Percentiles rank a stretch among this genome's conserved stretches.
Conservation (phyloP, 768 basidiomycete species). For the Lanmaoa rubissima region DNA sequence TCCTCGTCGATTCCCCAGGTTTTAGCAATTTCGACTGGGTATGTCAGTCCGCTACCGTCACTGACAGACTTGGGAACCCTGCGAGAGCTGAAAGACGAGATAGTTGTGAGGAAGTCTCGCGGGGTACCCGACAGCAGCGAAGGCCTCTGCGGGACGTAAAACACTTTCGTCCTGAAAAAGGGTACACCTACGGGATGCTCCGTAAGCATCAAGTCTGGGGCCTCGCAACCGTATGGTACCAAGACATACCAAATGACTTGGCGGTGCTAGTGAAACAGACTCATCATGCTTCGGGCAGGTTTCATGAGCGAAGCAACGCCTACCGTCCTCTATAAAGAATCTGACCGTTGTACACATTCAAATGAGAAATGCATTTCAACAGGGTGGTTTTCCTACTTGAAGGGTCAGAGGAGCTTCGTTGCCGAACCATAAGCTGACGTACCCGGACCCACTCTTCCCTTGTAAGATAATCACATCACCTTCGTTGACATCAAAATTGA, state of each 20-base stretch:
- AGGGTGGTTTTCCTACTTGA: constrained; percentile 61
- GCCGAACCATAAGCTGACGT: constrained; percentile 7
- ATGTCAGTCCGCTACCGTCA: constrained; percentile 26
- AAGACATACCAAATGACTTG: constrained; percentile 43
- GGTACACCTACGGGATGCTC: constrained; percentile 60
- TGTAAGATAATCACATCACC: constrained; percentile 78
- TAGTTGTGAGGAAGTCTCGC: constrained; percentile 59
- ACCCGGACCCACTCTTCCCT: constrained; percentile 80
- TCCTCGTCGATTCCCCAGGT: constrained; percentile 65
- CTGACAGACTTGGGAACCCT: constrained; percentile 25
- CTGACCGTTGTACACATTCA: constrained; percentile 67
- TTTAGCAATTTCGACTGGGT: constrained; percentile 53
- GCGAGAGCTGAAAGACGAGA: constrained; percentile 53
- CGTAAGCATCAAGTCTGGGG: neutral
- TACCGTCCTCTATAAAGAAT: constrained; percentile 68
- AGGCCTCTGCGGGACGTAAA: constrained; percentile 87
- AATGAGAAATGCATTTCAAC: constrained; percentile 80
- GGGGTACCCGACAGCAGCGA: constrained; percentile 85
- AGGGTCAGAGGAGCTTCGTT: constrained; percentile 2
- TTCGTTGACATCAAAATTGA: constrained; percentile 61
- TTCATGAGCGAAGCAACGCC: constrained; percentile 17
- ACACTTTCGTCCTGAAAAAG: constrained; percentile 69
- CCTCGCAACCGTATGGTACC: neutral
- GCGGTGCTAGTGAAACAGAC: constrained; percentile 41
- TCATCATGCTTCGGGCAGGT: neutral